Base-by-base conservation (phyloP, 495 filamentous ascomycete species). In the Aspergillus homomorphus region DNA sequence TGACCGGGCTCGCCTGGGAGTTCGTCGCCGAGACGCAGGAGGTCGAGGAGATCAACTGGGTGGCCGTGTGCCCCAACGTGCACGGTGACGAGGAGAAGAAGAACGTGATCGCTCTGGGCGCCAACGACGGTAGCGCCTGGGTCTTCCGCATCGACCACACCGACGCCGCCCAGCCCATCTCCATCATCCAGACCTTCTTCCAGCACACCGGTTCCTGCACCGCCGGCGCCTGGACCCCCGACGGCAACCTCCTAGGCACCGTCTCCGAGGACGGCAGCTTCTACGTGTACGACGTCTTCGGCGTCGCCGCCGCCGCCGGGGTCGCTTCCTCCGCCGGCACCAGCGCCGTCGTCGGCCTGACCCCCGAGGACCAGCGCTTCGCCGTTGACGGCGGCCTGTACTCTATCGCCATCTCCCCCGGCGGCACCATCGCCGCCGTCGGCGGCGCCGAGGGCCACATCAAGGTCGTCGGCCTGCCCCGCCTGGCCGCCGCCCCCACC, bases 41-140 rank as follows among this genome's bases (percentile, higher is more conserved):
- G 71, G 92, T 96, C 1, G 87, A 93, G 59, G 93, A 97, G 71
- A 87, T 99, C 59, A 95, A 95, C 77, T 99, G 92, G 91, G 72
- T 98, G 6, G 70, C 80, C 0, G 78, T 90, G 0, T 96, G 89
- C 68, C 93, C 93, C 2, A 80, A 82, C 19, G 70, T 80, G 18
- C 72, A 76, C 9, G 72, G 70, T 80, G 45, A 80, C 75, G 54
- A 86, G 9, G 77, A 74, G 16, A 82, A 88, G 67, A 82, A 85
- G 22, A 95, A 97, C 71, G 85, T 89, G n/a, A 66, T 99, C 61
- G 95, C 95, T 0, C 72, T 98, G 20, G 95, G 95, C 41, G 91
- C 91, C 42, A 88, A 81, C n/a, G 93, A 99, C 69, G 95, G 95
- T 45, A 89, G 84, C 49, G 90, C 96, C 6, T 99, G 95, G 95